Conservation (phyloP, 371 early-diverging fungal species). For the Mucor mucedo region DNA sequence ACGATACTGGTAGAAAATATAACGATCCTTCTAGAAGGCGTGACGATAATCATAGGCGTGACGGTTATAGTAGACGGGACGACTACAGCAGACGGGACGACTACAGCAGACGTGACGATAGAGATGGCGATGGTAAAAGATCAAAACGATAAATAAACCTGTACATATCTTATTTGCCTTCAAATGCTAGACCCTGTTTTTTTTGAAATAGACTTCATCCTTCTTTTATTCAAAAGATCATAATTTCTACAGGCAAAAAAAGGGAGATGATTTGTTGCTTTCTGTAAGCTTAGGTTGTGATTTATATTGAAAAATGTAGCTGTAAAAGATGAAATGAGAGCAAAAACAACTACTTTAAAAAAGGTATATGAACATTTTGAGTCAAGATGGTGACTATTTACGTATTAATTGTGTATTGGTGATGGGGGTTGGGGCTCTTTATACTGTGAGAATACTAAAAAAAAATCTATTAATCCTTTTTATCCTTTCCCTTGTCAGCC, state of each 20-base stretch:
- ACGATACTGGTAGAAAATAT: slow-evolving; percentile 16
- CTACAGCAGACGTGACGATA: slow-evolving; percentile 8
- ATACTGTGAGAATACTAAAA: too few species aligned
- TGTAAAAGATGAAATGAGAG: slow-evolving; percentile 1
- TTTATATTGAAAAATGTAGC: not conserved
- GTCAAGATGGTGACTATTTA: not conserved
- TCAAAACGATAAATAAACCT: not conserved
- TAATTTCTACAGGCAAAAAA: not conserved
- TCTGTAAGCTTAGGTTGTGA: too few species aligned
- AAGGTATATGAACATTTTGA: slow-evolving; percentile 2
- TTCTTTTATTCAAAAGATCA: too few species aligned
- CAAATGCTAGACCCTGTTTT: not conserved
- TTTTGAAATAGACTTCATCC: not conserved
- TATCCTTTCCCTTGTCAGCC: slow-evolving; percentile 31
- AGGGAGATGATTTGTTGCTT: not conserved
- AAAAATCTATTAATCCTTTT: slow-evolving; percentile 13
- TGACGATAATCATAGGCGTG: slow-evolving; percentile 14
- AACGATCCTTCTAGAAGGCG: slow-evolving; percentile 6
- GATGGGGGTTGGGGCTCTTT: not conserved
- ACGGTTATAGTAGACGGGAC: not conserved
- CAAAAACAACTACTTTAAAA: slow-evolving; percentile 4
- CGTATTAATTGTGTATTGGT: not conserved
- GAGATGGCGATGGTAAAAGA: slow-evolving; percentile 8
- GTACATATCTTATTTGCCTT: not conserved
- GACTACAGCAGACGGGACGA: slow-evolving; percentile 5